Evolutionary conservation across 768 basidiomycete species (phyloP).

Genomic region (Boletus reticuloceps): DNA sequence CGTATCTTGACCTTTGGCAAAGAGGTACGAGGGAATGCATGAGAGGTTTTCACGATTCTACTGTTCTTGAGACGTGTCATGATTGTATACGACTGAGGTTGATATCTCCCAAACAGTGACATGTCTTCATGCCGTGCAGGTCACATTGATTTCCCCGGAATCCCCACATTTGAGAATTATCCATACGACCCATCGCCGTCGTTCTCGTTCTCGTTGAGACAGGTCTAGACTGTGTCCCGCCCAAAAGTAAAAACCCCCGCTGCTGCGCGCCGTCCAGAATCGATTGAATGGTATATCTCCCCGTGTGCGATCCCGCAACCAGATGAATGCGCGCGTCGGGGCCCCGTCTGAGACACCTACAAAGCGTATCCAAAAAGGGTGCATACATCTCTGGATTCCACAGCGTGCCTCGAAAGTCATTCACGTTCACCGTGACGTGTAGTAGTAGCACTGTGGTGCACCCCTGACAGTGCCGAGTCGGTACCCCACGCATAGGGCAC

Average conservation of each 20-base stretch:
- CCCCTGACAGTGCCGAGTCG: constrained; percentile 25
- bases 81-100: neutral
- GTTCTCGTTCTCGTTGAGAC: constrained; percentile 57
- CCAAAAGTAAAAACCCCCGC: constrained; percentile 46
- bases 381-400: constrained; percentile 68
- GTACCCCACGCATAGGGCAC: constrained; percentile 67
- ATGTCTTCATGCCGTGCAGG: no score
- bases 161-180: constrained; percentile 51
- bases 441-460: neutral
- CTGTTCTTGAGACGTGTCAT: neutral
- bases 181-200: constrained; percentile 73
- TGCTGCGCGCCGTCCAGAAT: constrained; percentile 41
- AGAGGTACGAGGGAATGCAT: constrained; percentile 15
- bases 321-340: constrained; percentile 53
- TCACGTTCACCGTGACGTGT: no score
- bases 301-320: constrained; percentile 77
- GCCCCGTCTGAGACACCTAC: constrained; percentile 42
- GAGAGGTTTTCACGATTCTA: constrained; percentile 6
- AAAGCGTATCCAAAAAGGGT: constrained; percentile 52
- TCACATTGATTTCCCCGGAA: neutral
- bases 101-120: neutral
- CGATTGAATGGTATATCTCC: constrained; percentile 64
- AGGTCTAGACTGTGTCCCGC: constrained; percentile 38
- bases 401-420: constrained; percentile 26
- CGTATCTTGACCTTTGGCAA: constrained; percentile 32